Conservation (phyloP, 1,284 basidiomycete genomes). For the Heterobasidion parviporum region DNA sequence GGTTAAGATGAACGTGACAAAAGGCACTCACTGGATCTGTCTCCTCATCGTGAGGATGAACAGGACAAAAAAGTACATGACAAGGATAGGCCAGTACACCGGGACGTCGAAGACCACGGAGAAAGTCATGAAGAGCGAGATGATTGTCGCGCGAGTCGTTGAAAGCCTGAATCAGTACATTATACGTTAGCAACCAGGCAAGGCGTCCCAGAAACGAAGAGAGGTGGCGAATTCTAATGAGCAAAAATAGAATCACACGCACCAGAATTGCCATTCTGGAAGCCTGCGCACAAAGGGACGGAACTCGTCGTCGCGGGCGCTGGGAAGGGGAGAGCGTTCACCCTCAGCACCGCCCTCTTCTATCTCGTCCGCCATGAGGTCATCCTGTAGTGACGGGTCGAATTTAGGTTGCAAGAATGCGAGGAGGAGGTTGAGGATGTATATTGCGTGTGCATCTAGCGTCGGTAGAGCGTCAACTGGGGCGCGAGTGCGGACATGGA, state of each 20-base stretch:
- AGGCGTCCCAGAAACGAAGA: not conserved
- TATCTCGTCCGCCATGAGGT: constrained; percentile 89
- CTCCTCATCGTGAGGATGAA: constrained; percentile 88
- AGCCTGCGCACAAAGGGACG: constrained; percentile 93
- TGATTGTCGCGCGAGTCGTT: constrained; percentile 79
- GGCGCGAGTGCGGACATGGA: not conserved
- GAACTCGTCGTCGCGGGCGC: constrained; percentile 83
- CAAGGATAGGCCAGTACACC: constrained; percentile 96
- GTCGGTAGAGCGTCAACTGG: not conserved
- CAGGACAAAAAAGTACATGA: constrained; percentile 87
- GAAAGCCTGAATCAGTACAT: constrained; percentile 61
- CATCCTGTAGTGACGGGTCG: constrained; percentile 91
- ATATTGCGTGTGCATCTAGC: constrained; percentile 82
- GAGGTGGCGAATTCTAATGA: not conserved
- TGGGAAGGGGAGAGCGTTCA: constrained; percentile 35
- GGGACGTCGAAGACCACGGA: constrained; percentile 88
- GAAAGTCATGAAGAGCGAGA: constrained; percentile 76
- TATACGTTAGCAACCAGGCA: not conserved
- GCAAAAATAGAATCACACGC: constrained; percentile 17
- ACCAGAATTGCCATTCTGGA: constrained; percentile 97
- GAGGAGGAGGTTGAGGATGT: constrained; percentile 84
- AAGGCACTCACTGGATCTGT: constrained; percentile 79
- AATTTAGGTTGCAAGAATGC: constrained; percentile 92
- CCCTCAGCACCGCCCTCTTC: constrained; percentile 75
- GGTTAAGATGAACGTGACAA: not conserved